Percentiles rank a stretch among this genome's conserved stretches.
These are phyloP conservation scores for Eucalyptus tenuipes DNA, from an alignment of 345 rosid species.

Conservation along the genomic window DNA sequence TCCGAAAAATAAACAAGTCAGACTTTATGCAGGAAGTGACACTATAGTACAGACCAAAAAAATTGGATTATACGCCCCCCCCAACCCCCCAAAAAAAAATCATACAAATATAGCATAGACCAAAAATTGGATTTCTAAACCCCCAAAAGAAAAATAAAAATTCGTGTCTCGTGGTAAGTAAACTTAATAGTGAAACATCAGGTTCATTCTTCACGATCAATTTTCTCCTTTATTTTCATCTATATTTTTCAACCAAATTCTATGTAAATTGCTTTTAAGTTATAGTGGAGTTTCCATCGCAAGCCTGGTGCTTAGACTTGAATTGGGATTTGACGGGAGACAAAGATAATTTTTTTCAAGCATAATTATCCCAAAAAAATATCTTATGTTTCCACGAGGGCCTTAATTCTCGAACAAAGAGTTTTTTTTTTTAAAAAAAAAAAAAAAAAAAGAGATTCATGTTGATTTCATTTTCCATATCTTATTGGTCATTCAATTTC, in stretches of 20 bases:
- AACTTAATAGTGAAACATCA: neutral
- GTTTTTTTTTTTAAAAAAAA: neutral
- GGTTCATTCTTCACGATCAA: neutral
- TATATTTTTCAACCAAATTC: neutral
- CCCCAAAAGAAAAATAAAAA: neutral
- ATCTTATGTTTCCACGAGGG: fast-evolving
- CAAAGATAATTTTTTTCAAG: neutral
- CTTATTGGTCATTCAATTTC: neutral
- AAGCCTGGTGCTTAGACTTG: neutral
- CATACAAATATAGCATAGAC: neutral
- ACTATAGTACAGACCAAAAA: neutral
- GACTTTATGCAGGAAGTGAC: neutral
- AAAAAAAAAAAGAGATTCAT: neutral
- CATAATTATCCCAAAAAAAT: neutral
- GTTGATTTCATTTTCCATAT: neutral
- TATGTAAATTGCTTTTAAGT: neutral
- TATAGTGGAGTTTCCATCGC: neutral
- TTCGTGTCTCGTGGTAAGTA: neutral
- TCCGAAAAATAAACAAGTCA: neutral
- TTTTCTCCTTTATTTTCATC: neutral
- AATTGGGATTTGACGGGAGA: neutral
- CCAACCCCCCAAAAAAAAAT: no score
- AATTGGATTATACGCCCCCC: neutral
- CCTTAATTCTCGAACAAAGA: neutral
- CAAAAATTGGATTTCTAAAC: neutral